A percentile compares a stretch with the other conserved stretches of the same genome.
Evolutionary conservation across 176 grass and related monocot species (phyloP).

Genomic region (Triticum aestivum): DNA sequence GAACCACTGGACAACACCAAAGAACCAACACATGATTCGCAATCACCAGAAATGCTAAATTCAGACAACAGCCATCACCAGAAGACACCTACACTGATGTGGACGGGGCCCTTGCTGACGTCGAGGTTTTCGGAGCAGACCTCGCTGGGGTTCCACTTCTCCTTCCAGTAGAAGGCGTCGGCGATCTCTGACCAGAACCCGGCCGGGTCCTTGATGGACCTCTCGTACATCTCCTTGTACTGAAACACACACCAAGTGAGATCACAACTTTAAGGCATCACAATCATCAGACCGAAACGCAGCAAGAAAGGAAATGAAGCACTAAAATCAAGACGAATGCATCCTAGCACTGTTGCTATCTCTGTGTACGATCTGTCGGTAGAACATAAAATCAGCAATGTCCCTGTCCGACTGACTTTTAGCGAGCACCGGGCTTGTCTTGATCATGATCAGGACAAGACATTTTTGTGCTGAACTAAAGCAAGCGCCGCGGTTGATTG

Average conservation of each 20-base stretch:
- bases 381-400: background rate
- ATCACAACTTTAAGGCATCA: conserved; percentile 24
- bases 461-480: background rate
- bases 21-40: conserved; percentile 7
- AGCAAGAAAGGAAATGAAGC: background rate
- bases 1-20: conserved; percentile 70
- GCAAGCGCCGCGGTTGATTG: background rate
- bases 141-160: conserved; percentile 82
- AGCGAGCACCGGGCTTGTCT: background rate
- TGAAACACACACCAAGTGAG: conserved; percentile 23
- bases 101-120: conserved; percentile 55
- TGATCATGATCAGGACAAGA: conserved; percentile 36
- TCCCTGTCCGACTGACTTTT: conserved; percentile 16
- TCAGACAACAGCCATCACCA: background rate
- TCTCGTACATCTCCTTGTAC: conserved; percentile 85
- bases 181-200: conserved; percentile 92
- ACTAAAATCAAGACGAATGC: background rate
- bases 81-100: conserved; percentile 51
- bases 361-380: background rate
- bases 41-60: background rate
- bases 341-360: background rate
- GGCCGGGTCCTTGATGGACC: conserved; percentile 70
- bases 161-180: conserved; percentile 83
- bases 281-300: background rate
- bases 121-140: conserved; percentile 86